Evolutionary conservation across 169 alveolate genomes (phyloP).

Genomic region (Babesia sp.): DNA sequence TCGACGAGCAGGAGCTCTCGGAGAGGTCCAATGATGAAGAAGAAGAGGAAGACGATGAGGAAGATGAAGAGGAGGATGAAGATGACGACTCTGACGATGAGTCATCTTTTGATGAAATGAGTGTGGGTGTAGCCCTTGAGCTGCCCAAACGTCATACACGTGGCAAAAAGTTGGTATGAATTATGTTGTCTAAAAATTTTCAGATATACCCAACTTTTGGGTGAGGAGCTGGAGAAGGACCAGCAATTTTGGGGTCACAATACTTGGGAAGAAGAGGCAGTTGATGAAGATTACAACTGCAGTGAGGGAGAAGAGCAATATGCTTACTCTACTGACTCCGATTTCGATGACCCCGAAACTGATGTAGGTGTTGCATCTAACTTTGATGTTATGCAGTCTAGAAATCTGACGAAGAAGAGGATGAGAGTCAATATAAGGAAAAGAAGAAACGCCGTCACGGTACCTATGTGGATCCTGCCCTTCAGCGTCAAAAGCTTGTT

Average conservation of each 20-base stretch:
- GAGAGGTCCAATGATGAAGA: not conserved
- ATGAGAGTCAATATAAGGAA: conserved; percentile 54
- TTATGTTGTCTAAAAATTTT: too few relatives aligned
- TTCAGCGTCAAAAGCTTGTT: conserved; percentile 35
- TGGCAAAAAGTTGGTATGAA: conserved; percentile 70
- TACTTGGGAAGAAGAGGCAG: conserved; percentile 86
- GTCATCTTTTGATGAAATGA: conserved; percentile 65
- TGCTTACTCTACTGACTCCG: conserved; percentile 80
- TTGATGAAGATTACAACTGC: conserved; percentile 83
- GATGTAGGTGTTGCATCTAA: conserved; percentile 23
- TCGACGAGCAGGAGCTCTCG: conserved; percentile 15
- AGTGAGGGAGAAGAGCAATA: conserved; percentile 85
- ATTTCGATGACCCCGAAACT: conserved; percentile 77
- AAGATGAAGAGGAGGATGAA: conserved; percentile 19
- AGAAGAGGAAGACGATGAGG: not conserved
- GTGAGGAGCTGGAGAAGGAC: conserved; percentile 83
- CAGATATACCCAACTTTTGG: conserved; percentile 74
- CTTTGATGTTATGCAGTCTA: not conserved
- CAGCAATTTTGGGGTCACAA: conserved; percentile 82
- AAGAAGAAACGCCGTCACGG: conserved; percentile 38
- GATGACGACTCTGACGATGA: conserved; percentile 43
- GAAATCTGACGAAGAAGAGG: conserved; percentile 57
- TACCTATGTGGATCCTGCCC: conserved; percentile 66
- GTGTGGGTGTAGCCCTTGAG: conserved; percentile 83
- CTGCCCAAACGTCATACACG: conserved; percentile 80